Base-by-base conservation (phyloP, 2,329 filamentous ascomycete genomes). In the Ceratocystis colombiana region DNA sequence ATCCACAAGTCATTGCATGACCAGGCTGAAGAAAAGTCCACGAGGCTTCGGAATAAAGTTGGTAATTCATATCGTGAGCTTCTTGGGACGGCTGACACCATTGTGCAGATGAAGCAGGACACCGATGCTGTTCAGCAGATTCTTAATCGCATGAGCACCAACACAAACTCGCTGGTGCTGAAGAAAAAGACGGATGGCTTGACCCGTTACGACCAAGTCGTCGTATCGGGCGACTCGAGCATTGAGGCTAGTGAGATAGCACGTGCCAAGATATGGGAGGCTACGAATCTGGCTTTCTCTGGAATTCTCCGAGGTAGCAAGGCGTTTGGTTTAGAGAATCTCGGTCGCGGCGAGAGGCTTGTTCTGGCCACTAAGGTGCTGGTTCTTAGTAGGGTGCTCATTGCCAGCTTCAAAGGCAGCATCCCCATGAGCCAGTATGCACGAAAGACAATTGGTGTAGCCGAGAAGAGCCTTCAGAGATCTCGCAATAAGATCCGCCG, bases 41-140 rank as follows among this genome's bases (percentile, higher is more conserved):
- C 77, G 62, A 83, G 84, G 41, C 78, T 87, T 72, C 83, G 84
- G 70, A 84, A 80, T 20, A 82, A 85, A 73, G 84, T 87, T 68
- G 84, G 84, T 70, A 80, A 78, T 67, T 85, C 82, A 72, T 97
- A 97, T 76, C 88, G 93, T 70, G 90, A 94, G 71, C 84, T 97
- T 7, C 84, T 97, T 30, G 89, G 89, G 64, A 96, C 93, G 0
- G 93, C 93, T 65, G 92, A 96, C 76, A 87, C 87, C n/a, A 97
- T 97, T 70, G 88, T 96, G 65, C 83, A 86, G 68, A 96, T 97
- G 90, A 88, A 90, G 70, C 77, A 76, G 48, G 86, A 93, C 73
- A 93, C 94, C 77, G 83, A 87, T 68, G 77, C 79, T 12, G 87
- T 90, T 17, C 90, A 96, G 75, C 78, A 80, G 4, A 83, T 86